Conservation (phyloP, 2,329 filamentous ascomycete species). For the Emydomyces testavorans region DNA sequence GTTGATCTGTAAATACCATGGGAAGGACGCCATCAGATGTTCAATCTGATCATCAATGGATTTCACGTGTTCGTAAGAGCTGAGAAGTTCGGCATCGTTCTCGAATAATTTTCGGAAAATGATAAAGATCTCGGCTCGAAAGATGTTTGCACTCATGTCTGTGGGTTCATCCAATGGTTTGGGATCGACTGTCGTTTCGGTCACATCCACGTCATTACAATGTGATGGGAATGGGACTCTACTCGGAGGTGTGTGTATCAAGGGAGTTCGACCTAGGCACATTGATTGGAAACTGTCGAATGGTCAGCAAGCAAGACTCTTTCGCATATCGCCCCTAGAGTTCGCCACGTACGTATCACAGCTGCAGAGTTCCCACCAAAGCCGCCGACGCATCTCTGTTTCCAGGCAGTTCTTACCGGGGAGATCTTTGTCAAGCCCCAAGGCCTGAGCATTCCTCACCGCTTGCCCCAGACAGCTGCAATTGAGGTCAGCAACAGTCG, state of each 20-base stretch:
- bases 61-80: conserved; percentile 19
- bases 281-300: conserved; percentile 21
- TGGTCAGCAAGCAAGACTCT: background rate
- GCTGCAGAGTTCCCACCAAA: conserved; percentile 22
- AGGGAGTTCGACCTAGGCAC: conserved; percentile 20
- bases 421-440: conserved; percentile 19
- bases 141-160: conserved; percentile 19
- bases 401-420: conserved; percentile 17
- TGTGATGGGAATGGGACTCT: conserved; percentile 21
- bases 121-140: conserved; percentile 18
- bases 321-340: too few relatives aligned
- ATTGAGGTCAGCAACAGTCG: background rate
- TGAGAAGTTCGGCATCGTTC: conserved; percentile 16
- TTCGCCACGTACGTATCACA: conserved; percentile 19
- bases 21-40: conserved; percentile 17
- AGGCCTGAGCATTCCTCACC: conserved; percentile 20
- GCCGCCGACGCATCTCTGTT: conserved; percentile 19
- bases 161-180: conserved; percentile 19
- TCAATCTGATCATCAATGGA: conserved; percentile 20
- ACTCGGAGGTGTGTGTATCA: conserved; percentile 19
- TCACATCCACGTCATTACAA: conserved; percentile 21
- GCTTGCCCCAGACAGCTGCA: conserved; percentile 19
- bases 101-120: conserved; percentile 18
- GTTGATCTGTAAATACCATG: conserved; percentile 21
- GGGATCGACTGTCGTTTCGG: conserved; percentile 15